A percentile compares a stretch with the other conserved stretches of the same genome.
Conservation (phyloP, 1,139 yeast genomes). For the Debaryomyces subglobosus region DNA sequence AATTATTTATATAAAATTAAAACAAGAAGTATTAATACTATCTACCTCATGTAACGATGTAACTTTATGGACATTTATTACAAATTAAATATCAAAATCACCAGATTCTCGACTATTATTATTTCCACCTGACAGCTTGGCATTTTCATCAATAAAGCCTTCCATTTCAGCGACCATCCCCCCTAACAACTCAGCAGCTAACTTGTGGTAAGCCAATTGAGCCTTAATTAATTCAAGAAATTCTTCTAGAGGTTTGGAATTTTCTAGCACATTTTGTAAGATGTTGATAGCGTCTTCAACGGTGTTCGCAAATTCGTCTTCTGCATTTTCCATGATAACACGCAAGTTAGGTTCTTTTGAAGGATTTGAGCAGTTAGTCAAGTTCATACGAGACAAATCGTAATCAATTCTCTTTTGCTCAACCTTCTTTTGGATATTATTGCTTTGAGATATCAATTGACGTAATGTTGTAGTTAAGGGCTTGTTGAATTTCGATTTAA, state of each 20-base stretch:
- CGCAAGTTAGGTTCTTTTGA: conserved; percentile 76
- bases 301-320: conserved; percentile 88
- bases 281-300: conserved; percentile 87
- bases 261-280: conserved; percentile 80
- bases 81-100: conserved; percentile 45
- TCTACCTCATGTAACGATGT: not conserved
- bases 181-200: conserved; percentile 70
- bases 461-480: conserved; percentile 67
- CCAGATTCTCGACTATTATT: conserved; percentile 39
- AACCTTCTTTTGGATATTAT: conserved; percentile 73
- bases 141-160: conserved; percentile 54
- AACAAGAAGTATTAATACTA: not conserved
- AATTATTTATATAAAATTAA: conserved; percentile 1
- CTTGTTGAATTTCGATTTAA: conserved; percentile 69
- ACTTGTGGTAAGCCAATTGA: conserved; percentile 81
- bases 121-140: conserved; percentile 20
- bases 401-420: conserved; percentile 79
- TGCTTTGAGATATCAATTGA: conserved; percentile 65
- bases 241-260: conserved; percentile 72
- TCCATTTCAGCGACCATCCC: conserved; percentile 69
- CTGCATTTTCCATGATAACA: conserved; percentile 80
- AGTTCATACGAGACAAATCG: conserved; percentile 72
- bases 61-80: not conserved
- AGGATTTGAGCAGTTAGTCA: conserved; percentile 70
- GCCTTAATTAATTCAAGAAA: conserved; percentile 74